Base-by-base conservation (phyloP, 1,284 basidiomycete species). In the Nidula niveotomentosa region DNA sequence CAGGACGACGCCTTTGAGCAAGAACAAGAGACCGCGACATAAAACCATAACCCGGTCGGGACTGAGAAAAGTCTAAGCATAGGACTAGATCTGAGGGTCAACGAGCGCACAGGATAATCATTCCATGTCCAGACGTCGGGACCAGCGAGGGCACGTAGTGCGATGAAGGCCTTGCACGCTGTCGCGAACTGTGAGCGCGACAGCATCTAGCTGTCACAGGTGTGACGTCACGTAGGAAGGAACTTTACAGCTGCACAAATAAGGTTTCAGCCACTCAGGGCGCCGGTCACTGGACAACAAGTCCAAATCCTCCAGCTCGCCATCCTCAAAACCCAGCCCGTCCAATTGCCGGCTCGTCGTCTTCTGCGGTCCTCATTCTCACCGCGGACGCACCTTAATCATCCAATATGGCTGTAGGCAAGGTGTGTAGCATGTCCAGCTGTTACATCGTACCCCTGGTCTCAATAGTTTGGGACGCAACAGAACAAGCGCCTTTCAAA, bases 401-500 rank as follows among this genome's bases (percentile, higher is more conserved):
- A 63, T 63, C 58, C 71, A 82, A 56, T 73, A 95, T 95, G 93
- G 93, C 94, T 74, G 91, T 96, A 78, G 93, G 93, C 72, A 95
- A 96, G 84, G 91, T 90, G 56, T 53, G 76, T 67, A 33, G 18
- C 9, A 30, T 36, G 30, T 50, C 46, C 36, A 9, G 50, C 60
- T 55, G 47, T 59, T 41, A n/a, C 30, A 10, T 17, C 46, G 7
- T 9, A 15, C n/a, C 36, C 37, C 10, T 48, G 17, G 15, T 18
- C 46, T 48, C 8, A 48, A n/a, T 17, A 10, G 9, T 39, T 43
- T 54, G 23, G 23, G 23, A 23, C 17, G 30, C 50, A 58, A 12
- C 65, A 94, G 93, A 98, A 98, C 84, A 99, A 99, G 84, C 91
- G 96, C 76, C 89, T 98, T 69, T 96, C 94, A 55, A 99, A 99